These are phyloP conservation scores for Torulaspora pretoriensis DNA, from an alignment of 1,139 yeast genomes.

Conservation along the genomic window DNA sequence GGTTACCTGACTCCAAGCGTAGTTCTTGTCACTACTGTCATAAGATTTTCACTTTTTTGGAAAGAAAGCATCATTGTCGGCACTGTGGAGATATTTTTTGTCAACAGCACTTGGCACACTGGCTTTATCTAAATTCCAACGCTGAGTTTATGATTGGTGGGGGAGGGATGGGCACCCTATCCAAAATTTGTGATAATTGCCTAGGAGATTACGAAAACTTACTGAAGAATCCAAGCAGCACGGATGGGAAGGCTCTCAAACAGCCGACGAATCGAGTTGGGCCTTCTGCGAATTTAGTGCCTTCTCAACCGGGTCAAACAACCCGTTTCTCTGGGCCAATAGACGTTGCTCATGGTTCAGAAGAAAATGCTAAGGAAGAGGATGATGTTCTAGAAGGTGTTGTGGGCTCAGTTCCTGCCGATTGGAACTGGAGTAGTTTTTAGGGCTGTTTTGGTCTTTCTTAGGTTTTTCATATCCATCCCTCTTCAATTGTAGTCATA, in stretches of 20 bases:
- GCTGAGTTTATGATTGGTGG: conserved; percentile 77
- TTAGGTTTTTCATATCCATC: conserved; percentile 4
- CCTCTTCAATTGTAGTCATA: not conserved
- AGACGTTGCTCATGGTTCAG: conserved; percentile 13
- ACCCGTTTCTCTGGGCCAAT: conserved; percentile 7
- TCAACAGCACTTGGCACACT: conserved; percentile 52
- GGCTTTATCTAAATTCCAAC: conserved; percentile 54
- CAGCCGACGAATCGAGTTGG: conserved; percentile 4
- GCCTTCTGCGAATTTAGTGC: conserved; percentile 2
- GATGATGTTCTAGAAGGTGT: conserved; percentile 27
- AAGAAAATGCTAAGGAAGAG: conserved; percentile 15
- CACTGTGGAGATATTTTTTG: conserved; percentile 92
- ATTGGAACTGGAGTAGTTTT: conserved; percentile 76
- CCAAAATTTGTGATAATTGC: conserved; percentile 78
- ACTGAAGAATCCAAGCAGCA: conserved; percentile 34
- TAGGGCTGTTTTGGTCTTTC: conserved; percentile 26
- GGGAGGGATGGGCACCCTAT: conserved; percentile 64
- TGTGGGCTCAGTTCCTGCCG: conserved; percentile 64
- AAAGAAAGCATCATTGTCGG: conserved; percentile 90
- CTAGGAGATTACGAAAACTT: conserved; percentile 60
- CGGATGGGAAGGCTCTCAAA: conserved; percentile 11
- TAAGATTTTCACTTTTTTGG: conserved; percentile 64
- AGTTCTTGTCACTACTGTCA: conserved; percentile 67
- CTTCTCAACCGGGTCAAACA: conserved; percentile 4
- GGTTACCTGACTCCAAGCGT: conserved; percentile 71